Base-by-base conservation (phyloP, 768 basidiomycete genomes). In the Boletus rex-veris region DNA sequence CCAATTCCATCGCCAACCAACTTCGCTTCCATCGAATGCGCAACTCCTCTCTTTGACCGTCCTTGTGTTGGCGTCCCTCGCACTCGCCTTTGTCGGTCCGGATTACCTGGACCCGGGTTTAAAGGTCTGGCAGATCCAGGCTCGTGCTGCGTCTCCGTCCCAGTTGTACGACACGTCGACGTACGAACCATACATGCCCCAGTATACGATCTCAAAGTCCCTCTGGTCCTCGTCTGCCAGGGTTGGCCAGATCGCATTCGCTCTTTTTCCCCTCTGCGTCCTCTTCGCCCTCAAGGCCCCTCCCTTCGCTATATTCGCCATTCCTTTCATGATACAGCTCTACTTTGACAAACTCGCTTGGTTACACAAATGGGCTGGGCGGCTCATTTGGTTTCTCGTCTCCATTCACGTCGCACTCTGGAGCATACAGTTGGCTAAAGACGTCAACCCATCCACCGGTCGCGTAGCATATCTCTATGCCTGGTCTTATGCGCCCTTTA, bases 341-440 rank as follows among this genome's bases (percentile, higher is more conserved):
- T 79, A 82, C 60, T 86, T 86, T 61, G 89, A 92, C 74, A 88
- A 88, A 64, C 79, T 90, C 10, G 77, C 82, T 5, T 77, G 82
- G 70, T 71, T 90, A 7, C 90, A 91, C 67, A 79, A 80, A 26
- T 88, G 88, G 83, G 72, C 80, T 5, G 90, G 85, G 2, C 75
- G 88, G 48, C 70, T 90, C 40, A 77, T 90, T 19, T 92, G 86
- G 83, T 65, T 82, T 44, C 66, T 87, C 49, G 78, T 80, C 7
- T 66, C 78, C 4, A 58, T 82, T 3, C 89, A 92, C 65, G 81
- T 85, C 31, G 74, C 70, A 3, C 70, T 85, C 1, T 92, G 89
- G 90, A 83, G 81, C 52, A 76, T 86, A 7, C 85, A 90, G 64
- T 73, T 91, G 40, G 65, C 69, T 38, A 71, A 66, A 14, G 86